phyloP scores from a whole-genome alignment of 805 yeast genomes.

The Pichia exigua region DNA sequence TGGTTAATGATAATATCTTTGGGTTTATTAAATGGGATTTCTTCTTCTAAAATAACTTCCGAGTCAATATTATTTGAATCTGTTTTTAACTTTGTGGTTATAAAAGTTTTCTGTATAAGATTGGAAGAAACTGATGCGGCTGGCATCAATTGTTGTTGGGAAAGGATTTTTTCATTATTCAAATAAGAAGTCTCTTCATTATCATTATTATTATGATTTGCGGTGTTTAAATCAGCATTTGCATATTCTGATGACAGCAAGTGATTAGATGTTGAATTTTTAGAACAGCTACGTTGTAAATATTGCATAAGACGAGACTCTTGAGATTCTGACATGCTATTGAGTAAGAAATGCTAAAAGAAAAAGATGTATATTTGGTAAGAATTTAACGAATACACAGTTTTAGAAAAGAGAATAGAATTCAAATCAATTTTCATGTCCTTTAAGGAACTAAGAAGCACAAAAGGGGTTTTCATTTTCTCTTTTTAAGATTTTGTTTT shows the following conservation, averaged over 20 bases:
- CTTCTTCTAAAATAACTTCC: not conserved
- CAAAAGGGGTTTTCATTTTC: no score
- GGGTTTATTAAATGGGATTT: not conserved
- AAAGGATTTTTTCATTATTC: not conserved
- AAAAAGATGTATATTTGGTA: not conserved
- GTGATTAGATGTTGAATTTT: not conserved
- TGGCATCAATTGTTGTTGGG: not conserved
- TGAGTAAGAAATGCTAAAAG: not conserved
- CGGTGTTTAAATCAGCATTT: not conserved
- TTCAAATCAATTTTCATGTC: no score
- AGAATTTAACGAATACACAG: not conserved
- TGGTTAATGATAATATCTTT: not conserved
- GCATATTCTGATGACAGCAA: not conserved
- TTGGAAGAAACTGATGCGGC: not conserved
- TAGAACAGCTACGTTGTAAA: conserved; percentile 1
- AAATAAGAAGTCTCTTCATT: no score
- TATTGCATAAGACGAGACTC: not conserved
- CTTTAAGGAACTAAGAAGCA: not conserved
- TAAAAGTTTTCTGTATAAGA: not conserved
- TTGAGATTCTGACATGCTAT: not conserved
- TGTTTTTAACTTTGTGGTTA: not conserved
- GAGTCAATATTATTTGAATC: not conserved
- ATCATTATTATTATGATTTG: not conserved
- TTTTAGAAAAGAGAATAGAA: no score
- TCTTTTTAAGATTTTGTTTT: no score